Evolutionary conservation across 179 eudicot species (phyloP).

Genomic region (Monotropa hypopitys): DNA sequence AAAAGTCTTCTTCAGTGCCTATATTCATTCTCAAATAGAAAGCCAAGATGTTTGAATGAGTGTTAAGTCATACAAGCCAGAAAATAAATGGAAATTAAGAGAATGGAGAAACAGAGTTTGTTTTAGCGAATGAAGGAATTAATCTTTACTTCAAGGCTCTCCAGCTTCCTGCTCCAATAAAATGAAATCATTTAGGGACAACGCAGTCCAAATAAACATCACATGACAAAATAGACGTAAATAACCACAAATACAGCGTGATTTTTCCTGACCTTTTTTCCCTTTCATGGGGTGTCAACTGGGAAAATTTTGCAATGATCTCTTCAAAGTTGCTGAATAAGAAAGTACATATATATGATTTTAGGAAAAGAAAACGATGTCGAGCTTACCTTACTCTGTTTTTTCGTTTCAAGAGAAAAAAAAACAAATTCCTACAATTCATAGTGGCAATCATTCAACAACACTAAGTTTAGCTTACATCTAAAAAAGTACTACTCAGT

Average conservation of each 20-base stretch:
- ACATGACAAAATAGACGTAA: neutral
- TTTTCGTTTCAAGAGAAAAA: neutral
- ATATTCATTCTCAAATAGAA: constrained; percentile 15
- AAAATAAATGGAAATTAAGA: neutral
- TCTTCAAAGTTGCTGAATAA: constrained; percentile 70
- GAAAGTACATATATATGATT: constrained; percentile 2
- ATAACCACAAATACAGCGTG: neutral
- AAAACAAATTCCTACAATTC: neutral
- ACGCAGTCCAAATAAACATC: neutral
- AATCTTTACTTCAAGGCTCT: constrained; percentile 89
- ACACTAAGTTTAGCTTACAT: neutral
- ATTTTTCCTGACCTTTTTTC: constrained; percentile 45
- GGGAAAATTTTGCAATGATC: constrained; percentile 76
- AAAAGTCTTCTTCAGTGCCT: constrained; percentile 87
- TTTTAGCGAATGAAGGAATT: neutral
- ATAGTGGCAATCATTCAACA: neutral
- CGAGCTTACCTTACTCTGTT: no score
- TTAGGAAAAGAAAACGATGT: neutral
- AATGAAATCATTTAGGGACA: constrained; percentile 17
- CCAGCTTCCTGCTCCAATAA: constrained; percentile 66
- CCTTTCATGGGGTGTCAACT: constrained; percentile 74
- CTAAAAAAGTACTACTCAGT: no score
- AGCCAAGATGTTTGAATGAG: neutral
- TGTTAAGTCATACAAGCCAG: neutral
- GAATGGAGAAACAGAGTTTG: neutral